Evolutionary conservation across 208 protist species (phyloP).

Genomic region (Strigomonas oncopelti): DNA sequence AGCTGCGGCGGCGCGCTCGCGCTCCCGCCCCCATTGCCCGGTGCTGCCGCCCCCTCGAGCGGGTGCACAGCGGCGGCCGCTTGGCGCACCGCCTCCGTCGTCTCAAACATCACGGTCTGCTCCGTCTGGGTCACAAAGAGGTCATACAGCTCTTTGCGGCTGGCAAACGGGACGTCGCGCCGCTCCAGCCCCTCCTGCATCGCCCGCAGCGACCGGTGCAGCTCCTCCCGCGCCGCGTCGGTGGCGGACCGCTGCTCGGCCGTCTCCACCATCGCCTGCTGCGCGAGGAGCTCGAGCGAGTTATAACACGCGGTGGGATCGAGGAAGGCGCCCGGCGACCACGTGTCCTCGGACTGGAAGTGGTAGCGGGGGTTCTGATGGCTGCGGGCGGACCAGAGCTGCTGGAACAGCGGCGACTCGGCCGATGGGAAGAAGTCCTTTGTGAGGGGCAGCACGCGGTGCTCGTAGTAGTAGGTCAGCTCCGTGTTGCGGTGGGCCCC

Average conservation of each 20-base stretch:
- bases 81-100: conserved; percentile 18
- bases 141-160: conserved; percentile 30
- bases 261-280: conserved; percentile 14
- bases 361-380: conserved; percentile 54
- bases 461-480: conserved; percentile 38
- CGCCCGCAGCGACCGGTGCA: neutral
- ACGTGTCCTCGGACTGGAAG: conserved; percentile 38
- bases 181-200: neutral
- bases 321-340: conserved; percentile 35
- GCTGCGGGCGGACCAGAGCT: conserved; percentile 35
- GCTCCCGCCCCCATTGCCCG: neutral
- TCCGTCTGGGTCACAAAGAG: conserved; percentile 35
- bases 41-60: neutral
- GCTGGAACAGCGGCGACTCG: conserved; percentile 38
- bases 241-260: neutral
- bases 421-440: conserved; percentile 41
- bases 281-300: conserved; percentile 13
- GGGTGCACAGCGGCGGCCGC: neutral
- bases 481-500: neutral
- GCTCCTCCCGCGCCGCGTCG: neutral
- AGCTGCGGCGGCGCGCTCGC: neutral
- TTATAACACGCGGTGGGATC: conserved; percentile 44
- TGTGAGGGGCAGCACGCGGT: conserved; percentile 48
- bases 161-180: conserved; percentile 26
- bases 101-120: conserved; percentile 23